A percentile compares a stretch with the other conserved stretches of the same genome.
Evolutionary conservation across 2,329 filamentous ascomycete genomes (phyloP).

Genomic region (Zymoseptoria brevis): DNA sequence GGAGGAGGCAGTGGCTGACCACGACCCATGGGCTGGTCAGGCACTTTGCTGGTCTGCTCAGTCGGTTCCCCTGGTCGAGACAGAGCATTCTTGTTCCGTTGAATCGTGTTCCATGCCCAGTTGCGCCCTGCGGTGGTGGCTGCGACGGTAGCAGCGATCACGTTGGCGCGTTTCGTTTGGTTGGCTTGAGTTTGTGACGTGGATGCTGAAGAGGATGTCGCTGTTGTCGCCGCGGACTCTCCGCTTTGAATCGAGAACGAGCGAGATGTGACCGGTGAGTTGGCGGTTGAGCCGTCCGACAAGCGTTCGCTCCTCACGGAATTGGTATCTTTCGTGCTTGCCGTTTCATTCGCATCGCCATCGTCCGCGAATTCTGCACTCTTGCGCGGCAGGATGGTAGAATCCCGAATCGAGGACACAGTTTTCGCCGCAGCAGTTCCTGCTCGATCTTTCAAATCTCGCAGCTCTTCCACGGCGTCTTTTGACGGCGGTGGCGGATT

Average conservation of each 20-base stretch:
- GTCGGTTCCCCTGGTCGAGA: constrained; percentile 35
- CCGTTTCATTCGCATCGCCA: background rate
- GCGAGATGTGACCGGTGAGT: constrained; percentile 5
- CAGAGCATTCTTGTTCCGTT: constrained; percentile 13
- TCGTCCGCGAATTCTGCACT: background rate
- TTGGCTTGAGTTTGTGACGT: constrained; percentile 1
- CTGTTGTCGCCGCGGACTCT: constrained; percentile 8
- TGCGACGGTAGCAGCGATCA: constrained; percentile 27
- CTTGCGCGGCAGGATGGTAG: background rate
- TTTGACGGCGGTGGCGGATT: constrained; percentile 11
- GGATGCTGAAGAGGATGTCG: constrained; percentile 6
- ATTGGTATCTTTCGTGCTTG: background rate
- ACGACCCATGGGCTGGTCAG: constrained; percentile 63
- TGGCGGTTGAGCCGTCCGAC: constrained; percentile 5
- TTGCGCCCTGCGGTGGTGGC: constrained; percentile 26
- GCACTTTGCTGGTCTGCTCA: background rate
- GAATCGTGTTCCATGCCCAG: constrained; percentile 26
- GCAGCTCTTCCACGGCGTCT: constrained; percentile 25
- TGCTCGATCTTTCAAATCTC: constrained; percentile 21
- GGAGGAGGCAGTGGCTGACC: constrained; percentile 76
- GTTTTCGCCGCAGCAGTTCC: constrained; percentile 2
- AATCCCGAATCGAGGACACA: background rate
- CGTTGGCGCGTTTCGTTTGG: constrained; percentile 18
- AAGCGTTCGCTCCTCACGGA: constrained; percentile 1
- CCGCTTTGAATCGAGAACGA: constrained; percentile 12